phyloP scores from a whole-genome alignment of 176 grass and related monocot species.

The Neostapfia colusana region DNA sequence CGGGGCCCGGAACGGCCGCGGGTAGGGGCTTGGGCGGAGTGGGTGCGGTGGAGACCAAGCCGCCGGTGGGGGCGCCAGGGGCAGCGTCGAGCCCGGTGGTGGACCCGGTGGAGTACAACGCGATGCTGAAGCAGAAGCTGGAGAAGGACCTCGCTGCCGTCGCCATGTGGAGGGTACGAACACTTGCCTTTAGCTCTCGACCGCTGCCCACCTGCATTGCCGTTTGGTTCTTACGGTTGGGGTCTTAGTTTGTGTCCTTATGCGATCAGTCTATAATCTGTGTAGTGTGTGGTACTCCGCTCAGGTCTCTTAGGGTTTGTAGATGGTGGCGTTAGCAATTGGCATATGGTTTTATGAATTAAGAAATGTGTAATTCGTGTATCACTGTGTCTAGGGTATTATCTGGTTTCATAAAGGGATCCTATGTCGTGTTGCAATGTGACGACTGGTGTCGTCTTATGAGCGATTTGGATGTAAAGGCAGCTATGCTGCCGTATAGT shows the following conservation, averaged over 20 bases:
- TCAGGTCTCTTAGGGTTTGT: background rate
- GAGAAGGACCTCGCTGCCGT: constrained; percentile 85
- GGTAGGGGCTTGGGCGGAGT: background rate
- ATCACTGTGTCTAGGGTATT: background rate
- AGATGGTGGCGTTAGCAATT: background rate
- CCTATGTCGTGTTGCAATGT: background rate
- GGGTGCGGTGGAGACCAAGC: constrained; percentile 37
- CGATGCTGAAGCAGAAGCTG: constrained; percentile 85
- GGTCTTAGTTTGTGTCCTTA: constrained; percentile 35
- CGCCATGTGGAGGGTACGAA: constrained; percentile 78
- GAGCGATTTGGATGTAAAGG: background rate
- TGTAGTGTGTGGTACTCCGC: constrained; percentile 30
- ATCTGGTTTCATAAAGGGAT: background rate
- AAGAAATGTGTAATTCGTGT: background rate
- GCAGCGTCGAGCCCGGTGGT: constrained; percentile 20
- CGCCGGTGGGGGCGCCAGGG: background rate
- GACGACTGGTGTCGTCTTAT: background rate
- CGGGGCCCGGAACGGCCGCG: constrained; percentile 6
- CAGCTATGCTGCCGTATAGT: background rate
- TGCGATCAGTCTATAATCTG: background rate
- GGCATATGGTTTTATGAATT: background rate
- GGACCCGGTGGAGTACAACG: constrained; percentile 73
- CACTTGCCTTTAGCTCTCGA: background rate
- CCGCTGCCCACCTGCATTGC: background rate
- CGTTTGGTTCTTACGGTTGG: constrained; percentile 21